Evolutionary conservation across 768 basidiomycete species (phyloP), one percentile per base, ranked within the genome.

Genomic region (Leccinum barrowsii): DNA sequence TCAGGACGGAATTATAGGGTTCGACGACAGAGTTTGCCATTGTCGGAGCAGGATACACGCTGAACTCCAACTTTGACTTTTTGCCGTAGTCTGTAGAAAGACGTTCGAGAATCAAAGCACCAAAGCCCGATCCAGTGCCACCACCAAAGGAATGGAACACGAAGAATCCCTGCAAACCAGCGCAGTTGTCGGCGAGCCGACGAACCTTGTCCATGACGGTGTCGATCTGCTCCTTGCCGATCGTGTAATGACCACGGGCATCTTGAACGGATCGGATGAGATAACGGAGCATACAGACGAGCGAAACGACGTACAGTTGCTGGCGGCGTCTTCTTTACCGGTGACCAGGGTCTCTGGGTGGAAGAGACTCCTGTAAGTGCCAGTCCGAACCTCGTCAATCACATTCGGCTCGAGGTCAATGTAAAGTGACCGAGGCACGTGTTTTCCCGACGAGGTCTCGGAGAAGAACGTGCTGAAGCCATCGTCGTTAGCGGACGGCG

Each of bases 401-500:
- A 94, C 96, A 74, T 94, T 94, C 59, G 96, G 96, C 76, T 98
- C 96, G 35, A 95, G 85, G 76, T 96, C 94, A 60, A 99, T 87
- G 80, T 98, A 98, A 65, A 99, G 85, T 46, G 95, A 97, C 67
- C 97, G 87, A 53, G 97, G 97, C 59, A 98, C 96, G 76, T 97
- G 90, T 80, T 97, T 97, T 62, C 95, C 96, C 55, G 92, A 87
- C 32, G 86, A 85, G 4, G 96, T 98, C 82, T 99, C 97, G 37
- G 94, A 96, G 82, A 99, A 99, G 83, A 99, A 99, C 63, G 97
- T 99, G 75, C 89, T 92, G 85, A 99, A 98, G 69, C 97, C 97
- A 77, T 85, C 88, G 67, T 94, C 90, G 66, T 83, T 84, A 59
- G 80, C 77, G 54, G 89, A 86, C 46, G 86, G 84, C 12, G 92